A percentile compares a stretch with the other conserved stretches of the same genome.
Evolutionary conservation across 164 flowering plant species (phyloP).

Genomic region (Liquidambar formosana): DNA sequence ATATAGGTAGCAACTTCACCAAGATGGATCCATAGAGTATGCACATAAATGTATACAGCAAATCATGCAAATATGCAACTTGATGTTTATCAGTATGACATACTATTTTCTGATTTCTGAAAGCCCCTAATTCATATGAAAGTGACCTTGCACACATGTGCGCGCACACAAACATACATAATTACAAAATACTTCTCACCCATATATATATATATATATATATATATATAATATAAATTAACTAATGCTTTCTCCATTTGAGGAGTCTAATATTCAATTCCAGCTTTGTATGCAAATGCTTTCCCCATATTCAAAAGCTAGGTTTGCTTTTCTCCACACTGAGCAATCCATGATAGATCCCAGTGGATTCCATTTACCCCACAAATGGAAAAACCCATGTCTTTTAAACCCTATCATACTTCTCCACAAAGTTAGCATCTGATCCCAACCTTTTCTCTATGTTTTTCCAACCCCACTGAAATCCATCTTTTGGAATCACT

Average conservation of each 20-base stretch:
- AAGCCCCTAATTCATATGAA: not conserved
- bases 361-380: conserved; percentile 15
- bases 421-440: conserved; percentile 14
- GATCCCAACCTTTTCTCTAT: conserved; percentile 14
- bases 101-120: too few relatives aligned
- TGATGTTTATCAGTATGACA: too few relatives aligned
- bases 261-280: not conserved
- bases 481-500: conserved; percentile 18
- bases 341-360: not conserved
- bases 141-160: not conserved
- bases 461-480: conserved; percentile 6
- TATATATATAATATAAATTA: not conserved
- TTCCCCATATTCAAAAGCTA: not conserved
- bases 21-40: too few relatives aligned
- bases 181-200: too few relatives aligned
- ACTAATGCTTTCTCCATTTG: conserved; percentile 6
- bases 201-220: too few relatives aligned
- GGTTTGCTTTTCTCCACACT: not conserved
- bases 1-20: too few relatives aligned
- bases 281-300: not conserved
- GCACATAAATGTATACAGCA: too few relatives aligned
- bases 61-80: too few relatives aligned
- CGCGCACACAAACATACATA: too few relatives aligned
- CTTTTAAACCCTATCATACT: conserved; percentile 2
- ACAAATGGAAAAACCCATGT: not conserved